These are phyloP conservation scores for Haematococcus sp. DNA, from an alignment of 139 green algal species.

Conservation along the genomic window DNA sequence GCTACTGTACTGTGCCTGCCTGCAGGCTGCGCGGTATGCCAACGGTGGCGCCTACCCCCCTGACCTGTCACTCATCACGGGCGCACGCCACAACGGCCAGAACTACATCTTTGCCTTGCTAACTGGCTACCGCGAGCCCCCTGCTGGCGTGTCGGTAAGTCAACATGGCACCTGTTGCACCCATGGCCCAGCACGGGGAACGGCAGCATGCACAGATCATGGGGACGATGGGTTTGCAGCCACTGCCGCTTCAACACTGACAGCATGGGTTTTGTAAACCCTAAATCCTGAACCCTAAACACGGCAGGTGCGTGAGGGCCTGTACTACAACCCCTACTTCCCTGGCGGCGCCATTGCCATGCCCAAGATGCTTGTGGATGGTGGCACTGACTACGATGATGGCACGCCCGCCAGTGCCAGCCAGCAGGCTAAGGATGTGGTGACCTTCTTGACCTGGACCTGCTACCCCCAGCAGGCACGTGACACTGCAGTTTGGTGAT, in stretches of 20 bases:
- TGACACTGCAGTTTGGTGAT: no score
- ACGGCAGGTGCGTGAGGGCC: conserved; percentile 85
- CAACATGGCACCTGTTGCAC: no score
- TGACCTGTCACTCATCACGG: conserved; percentile 95
- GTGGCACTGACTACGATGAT: conserved; percentile 97
- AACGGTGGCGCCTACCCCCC: conserved; percentile 99
- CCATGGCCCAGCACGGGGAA: no score
- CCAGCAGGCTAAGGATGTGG: conserved; percentile 95
- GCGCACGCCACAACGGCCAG: conserved; percentile 92
- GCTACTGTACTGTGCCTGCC: no score
- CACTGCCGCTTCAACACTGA: background rate
- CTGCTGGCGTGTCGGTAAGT: conserved; percentile 84
- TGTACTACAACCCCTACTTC: conserved; percentile 99
- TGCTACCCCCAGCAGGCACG: conserved; percentile 64
- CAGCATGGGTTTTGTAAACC: no score
- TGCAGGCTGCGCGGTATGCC: conserved; percentile 82
- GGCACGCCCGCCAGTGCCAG: conserved; percentile 89
- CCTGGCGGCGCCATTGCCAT: conserved; percentile 98
- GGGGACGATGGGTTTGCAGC: background rate
- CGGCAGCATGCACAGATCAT: background rate
- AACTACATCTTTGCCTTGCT: conserved; percentile 99
- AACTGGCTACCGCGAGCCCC: conserved; percentile 95
- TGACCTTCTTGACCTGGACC: conserved; percentile 91
- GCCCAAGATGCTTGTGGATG: conserved; percentile 96
- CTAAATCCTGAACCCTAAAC: background rate